Conservation (phyloP, 345 rosid genomes). For the Heritiera fomes region DNA sequence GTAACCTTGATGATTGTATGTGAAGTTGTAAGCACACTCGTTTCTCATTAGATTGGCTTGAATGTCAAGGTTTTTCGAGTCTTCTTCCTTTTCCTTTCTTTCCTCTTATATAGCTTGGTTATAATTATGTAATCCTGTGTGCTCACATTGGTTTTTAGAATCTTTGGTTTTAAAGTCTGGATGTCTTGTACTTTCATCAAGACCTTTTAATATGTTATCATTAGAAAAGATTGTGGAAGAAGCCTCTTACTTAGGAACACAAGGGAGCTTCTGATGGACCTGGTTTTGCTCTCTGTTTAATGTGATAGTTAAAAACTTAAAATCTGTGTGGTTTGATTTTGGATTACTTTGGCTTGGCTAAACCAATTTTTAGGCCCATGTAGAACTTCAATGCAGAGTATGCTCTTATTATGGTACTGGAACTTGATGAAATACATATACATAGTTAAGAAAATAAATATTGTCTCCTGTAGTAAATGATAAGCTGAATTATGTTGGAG, state of each 20-base stretch:
- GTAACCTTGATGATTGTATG: background rate
- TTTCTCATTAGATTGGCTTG: background rate
- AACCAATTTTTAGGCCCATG: background rate
- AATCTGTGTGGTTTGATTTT: background rate
- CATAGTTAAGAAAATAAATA: background rate
- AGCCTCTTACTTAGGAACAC: background rate
- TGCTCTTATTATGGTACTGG: background rate
- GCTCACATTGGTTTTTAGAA: background rate
- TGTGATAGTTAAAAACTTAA: constrained; percentile 8
- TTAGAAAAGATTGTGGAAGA: background rate
- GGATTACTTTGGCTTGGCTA: background rate
- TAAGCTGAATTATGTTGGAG: background rate
- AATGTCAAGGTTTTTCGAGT: background rate
- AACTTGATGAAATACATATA: background rate
- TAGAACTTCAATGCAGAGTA: background rate
- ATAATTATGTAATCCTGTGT: background rate
- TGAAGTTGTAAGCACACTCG: background rate
- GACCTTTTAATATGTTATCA: background rate
- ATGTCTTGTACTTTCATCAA: background rate
- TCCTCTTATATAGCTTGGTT: background rate
- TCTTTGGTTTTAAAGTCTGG: background rate
- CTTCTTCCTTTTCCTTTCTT: background rate
- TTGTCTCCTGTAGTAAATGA: background rate
- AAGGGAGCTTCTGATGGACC: background rate
- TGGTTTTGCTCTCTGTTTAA: constrained; percentile 3